Evolutionary conservation across 208 protist species (phyloP).

Genomic region (Trypanosoma cruzi): DNA sequence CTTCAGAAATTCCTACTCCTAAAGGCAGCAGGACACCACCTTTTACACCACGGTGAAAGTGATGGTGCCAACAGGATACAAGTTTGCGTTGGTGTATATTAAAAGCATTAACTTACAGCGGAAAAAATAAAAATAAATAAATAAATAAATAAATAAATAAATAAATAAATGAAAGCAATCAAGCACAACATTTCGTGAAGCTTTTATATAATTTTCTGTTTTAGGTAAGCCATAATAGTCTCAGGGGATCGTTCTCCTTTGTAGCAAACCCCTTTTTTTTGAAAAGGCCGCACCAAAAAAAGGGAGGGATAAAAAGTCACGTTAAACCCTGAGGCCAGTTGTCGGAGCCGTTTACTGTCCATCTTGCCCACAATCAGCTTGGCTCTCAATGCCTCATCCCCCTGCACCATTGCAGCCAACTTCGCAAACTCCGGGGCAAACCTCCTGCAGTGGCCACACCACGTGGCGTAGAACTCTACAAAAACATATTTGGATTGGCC

Average conservation of each 20-base stretch:
- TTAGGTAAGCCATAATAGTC: not conserved
- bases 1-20: too few species aligned
- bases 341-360: not conserved
- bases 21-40: too few species aligned
- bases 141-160: too few species aligned
- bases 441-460: slow-evolving; percentile 84
- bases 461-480: slow-evolving; percentile 87
- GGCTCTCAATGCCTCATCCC: not conserved
- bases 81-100: too few species aligned
- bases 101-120: too few species aligned
- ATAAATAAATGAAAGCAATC: not conserved
- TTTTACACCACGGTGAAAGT: too few species aligned
- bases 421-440: slow-evolving; percentile 14
- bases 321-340: not conserved
- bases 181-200: not conserved
- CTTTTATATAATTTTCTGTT: not conserved
- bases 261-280: not conserved
- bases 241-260: not conserved
- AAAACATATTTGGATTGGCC: slow-evolving; percentile 40
- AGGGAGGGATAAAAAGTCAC: not conserved
- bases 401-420: not conserved
- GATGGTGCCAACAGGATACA: too few species aligned
- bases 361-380: not conserved
- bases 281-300: not conserved
- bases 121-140: too few species aligned